Conservation (phyloP, 345 rosid species). For the Triadica sebifera region DNA sequence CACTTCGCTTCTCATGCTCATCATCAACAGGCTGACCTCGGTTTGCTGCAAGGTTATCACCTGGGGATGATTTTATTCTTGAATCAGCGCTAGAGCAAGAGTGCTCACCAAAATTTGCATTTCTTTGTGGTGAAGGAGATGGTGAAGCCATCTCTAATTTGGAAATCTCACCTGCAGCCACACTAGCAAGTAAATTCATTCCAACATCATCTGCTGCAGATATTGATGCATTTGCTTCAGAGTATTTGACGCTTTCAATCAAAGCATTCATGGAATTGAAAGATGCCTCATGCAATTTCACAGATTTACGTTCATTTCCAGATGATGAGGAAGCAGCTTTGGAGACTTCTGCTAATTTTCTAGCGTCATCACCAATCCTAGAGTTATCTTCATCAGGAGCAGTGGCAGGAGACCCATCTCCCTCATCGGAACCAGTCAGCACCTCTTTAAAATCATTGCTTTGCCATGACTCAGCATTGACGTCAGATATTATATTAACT, state of each 20-base stretch:
- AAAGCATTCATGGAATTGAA: slow-evolving; percentile 76
- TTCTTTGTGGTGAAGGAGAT: slow-evolving; percentile 43
- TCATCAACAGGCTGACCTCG: slow-evolving; percentile 25
- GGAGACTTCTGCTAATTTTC: slow-evolving; percentile 40
- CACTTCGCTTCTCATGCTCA: slow-evolving; percentile 35
- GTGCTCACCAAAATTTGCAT: slow-evolving; percentile 31
- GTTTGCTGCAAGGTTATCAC: slow-evolving; percentile 29
- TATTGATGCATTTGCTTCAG: slow-evolving; percentile 50
- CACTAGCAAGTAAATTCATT: slow-evolving; percentile 93
- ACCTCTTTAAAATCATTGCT: slow-evolving; percentile 59
- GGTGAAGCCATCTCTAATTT: slow-evolving; percentile 61
- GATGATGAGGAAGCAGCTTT: slow-evolving; percentile 42
- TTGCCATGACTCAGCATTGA: slow-evolving; percentile 59
- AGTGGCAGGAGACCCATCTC: slow-evolving; percentile 47
- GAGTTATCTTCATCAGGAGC: slow-evolving; percentile 43
- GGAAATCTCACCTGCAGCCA: slow-evolving; percentile 84
- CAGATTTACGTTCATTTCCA: slow-evolving; percentile 46
- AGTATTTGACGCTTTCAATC: slow-evolving; percentile 73
- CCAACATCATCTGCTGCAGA: slow-evolving; percentile 80
- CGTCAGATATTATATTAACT: slow-evolving; percentile 38
- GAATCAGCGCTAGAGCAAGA: slow-evolving; percentile 38
- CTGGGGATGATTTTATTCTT: slow-evolving; percentile 29
- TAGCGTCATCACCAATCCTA: slow-evolving; percentile 39
- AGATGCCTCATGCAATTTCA: slow-evolving; percentile 54
- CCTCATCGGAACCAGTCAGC: slow-evolving; percentile 46